These are phyloP conservation scores for Cryptococcus sp. DNA, from an alignment of 1,284 basidiomycete species.

Conservation along the genomic window DNA sequence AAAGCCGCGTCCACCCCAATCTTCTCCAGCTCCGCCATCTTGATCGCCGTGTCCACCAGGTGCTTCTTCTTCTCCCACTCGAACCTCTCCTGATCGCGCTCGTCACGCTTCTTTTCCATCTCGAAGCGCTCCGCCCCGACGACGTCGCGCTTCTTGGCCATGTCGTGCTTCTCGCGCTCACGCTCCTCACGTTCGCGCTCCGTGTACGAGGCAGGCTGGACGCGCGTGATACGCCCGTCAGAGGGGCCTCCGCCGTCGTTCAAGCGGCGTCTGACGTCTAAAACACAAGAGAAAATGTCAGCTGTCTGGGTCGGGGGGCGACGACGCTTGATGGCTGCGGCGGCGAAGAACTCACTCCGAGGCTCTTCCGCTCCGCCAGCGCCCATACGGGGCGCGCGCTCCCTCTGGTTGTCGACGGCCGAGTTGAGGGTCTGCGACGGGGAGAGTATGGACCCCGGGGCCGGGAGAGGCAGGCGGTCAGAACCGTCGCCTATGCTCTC, in stretches of 20 bases:
- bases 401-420: not conserved
- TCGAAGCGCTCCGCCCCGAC: not conserved
- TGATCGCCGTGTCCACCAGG: constrained; percentile 1
- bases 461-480: not conserved
- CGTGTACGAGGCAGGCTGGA: not conserved
- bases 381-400: not conserved
- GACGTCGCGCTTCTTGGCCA: not conserved
- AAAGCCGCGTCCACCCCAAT: not conserved
- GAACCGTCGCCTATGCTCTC: not conserved
- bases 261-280: constrained; percentile 1
- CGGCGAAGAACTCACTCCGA: not conserved
- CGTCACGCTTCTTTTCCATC: not conserved
- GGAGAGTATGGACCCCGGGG: constrained; percentile 1
- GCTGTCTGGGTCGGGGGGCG: too few species aligned
- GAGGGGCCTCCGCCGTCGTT: not conserved
- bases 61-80: constrained; percentile 5
- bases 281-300: not conserved
- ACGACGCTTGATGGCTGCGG: too few species aligned
- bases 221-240: not conserved
- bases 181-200: constrained; percentile 2
- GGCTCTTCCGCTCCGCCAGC: not conserved
- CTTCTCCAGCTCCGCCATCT: not conserved
- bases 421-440: not conserved
- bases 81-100: not conserved
- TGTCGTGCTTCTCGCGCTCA: constrained; percentile 4